phyloP scores from a whole-genome alignment of 1,284 basidiomycete genomes.

The Pisolithus thermaeus region DNA sequence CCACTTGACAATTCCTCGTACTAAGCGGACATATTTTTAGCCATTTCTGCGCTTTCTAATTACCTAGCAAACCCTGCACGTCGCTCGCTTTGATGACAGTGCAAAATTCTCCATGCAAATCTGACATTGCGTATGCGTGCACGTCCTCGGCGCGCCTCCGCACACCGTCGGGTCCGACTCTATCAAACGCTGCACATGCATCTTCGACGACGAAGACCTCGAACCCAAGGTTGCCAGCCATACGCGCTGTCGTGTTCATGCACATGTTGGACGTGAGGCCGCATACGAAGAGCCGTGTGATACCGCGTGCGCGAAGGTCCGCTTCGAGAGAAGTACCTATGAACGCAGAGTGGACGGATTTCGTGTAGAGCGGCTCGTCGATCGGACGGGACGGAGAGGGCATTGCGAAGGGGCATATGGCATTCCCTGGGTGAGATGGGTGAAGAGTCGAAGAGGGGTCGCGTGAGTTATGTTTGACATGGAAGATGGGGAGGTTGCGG shows the following conservation, averaged over 20 bases:
- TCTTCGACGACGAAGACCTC: slow-evolving; percentile 18
- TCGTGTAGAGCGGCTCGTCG: slow-evolving; percentile 7
- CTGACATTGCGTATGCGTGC: slow-evolving; percentile 19
- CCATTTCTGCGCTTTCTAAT: no score
- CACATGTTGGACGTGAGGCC: slow-evolving; percentile 25
- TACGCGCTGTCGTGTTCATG: slow-evolving; percentile 22
- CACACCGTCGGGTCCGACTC: slow-evolving; percentile 12
- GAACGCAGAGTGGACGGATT: slow-evolving; percentile 11
- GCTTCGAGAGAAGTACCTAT: slow-evolving; percentile 17
- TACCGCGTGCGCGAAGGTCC: slow-evolving; percentile 11
- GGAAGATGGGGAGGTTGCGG: slow-evolving; percentile 3
- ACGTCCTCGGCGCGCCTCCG: slow-evolving; percentile 19
- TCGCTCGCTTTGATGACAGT: slow-evolving; percentile 16
- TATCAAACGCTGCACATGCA: slow-evolving; percentile 18
- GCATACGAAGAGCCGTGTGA: slow-evolving; percentile 17
- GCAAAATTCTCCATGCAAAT: slow-evolving; percentile 24
- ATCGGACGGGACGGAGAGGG: neutral
- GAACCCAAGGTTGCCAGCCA: slow-evolving; percentile 23
- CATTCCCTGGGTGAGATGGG: slow-evolving; percentile 4
- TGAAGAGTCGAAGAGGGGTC: slow-evolving; percentile 3
- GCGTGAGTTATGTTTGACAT: slow-evolving; percentile 10
- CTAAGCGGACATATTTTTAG: no score
- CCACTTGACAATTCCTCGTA: no score
- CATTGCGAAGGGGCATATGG: slow-evolving; percentile 6
- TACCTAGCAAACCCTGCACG: slow-evolving; percentile 1